phyloP scores from a whole-genome alignment of 2,329 filamentous ascomycete genomes.

The Chrysosporium keratinophilum region DNA sequence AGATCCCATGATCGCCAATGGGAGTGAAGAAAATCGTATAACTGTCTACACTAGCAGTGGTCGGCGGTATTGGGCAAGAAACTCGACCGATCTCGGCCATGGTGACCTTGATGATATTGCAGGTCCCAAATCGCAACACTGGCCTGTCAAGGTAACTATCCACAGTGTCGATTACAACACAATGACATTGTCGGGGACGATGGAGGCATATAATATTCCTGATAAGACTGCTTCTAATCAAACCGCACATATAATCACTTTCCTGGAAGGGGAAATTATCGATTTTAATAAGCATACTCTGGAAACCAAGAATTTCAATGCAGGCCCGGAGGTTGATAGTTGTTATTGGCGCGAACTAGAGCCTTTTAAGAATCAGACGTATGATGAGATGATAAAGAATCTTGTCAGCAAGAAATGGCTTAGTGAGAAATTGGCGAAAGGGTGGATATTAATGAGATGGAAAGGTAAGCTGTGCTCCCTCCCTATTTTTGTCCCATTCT shows the following conservation, averaged over 20 bases:
- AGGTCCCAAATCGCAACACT: conserved; percentile 44
- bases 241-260: conserved; percentile 42
- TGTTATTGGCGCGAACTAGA: conserved; percentile 41
- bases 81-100: conserved; percentile 18
- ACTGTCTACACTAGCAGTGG: conserved; percentile 31
- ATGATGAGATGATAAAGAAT: conserved; percentile 36
- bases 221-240: conserved; percentile 37
- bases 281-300: conserved; percentile 47
- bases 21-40: conserved; percentile 26
- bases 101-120: conserved; percentile 10
- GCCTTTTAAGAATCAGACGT: conserved; percentile 38
- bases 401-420: conserved; percentile 38
- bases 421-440: conserved; percentile 31
- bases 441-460: conserved; percentile 44
- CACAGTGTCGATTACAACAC: conserved; percentile 50
- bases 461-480: conserved; percentile 31
- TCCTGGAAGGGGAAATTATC: conserved; percentile 59
- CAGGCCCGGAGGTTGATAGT: conserved; percentile 38
- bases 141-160: conserved; percentile 58
- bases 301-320: conserved; percentile 40
- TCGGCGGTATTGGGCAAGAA: conserved; percentile 29
- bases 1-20: conserved; percentile 30
- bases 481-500: background rate
- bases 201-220: conserved; percentile 61
- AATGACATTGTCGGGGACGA: conserved; percentile 56